Percentiles rank a stretch among this genome's conserved stretches.
phyloP scores from a whole-genome alignment of 129 eudicot species.

The Heracleum sosnowskyi region DNA sequence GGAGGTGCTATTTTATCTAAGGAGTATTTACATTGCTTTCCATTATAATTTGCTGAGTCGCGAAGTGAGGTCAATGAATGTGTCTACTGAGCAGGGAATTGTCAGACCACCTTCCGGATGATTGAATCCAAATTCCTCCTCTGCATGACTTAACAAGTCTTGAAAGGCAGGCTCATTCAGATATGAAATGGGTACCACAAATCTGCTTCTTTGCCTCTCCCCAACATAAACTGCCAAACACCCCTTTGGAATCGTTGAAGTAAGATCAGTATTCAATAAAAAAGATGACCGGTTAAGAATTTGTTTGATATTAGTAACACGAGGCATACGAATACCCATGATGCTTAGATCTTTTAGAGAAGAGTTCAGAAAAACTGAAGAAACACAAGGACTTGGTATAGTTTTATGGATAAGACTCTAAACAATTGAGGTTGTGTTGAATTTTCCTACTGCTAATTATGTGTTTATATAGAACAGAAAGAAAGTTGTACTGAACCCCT shows the following conservation, averaged over 20 bases:
- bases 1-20: neutral
- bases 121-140: neutral
- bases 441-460: neutral
- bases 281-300: neutral
- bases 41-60: neutral
- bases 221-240: conserved; percentile 7
- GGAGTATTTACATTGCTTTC: neutral
- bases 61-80: neutral
- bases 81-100: neutral
- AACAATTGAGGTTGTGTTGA: neutral
- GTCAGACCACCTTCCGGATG: conserved; percentile 6
- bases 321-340: conserved; percentile 5
- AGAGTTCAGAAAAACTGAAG: neutral
- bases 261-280: neutral
- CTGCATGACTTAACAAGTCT: neutral
- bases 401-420: neutral
- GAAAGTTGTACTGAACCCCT: neutral
- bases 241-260: neutral
- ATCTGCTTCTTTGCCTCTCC: neutral
- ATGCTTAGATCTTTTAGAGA: neutral
- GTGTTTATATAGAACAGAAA: neutral
- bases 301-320: neutral
- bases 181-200: neutral
- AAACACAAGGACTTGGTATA: neutral
- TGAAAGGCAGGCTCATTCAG: neutral